Evolutionary conservation across 164 flowering plant genomes (phyloP).

Genomic region (Piper betle): DNA sequence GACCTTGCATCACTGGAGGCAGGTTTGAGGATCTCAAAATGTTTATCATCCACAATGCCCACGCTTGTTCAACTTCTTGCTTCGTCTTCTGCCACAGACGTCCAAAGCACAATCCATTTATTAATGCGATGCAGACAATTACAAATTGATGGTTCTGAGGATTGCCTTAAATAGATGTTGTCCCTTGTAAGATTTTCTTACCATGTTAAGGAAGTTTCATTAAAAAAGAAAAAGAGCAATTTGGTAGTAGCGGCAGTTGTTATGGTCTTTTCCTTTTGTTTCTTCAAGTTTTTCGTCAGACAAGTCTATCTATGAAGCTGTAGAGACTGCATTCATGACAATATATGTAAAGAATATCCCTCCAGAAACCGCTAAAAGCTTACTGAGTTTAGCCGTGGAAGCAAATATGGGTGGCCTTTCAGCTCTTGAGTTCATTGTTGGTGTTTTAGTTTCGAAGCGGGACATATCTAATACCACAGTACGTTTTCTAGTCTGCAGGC

Average conservation of each 20-base stretch:
- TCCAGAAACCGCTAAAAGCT: slow-evolving; percentile 69
- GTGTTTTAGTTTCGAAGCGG: slow-evolving; percentile 73
- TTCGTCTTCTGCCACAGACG: slow-evolving; percentile 89
- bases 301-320: slow-evolving; percentile 90
- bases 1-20: slow-evolving; percentile 95
- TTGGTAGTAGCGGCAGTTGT: background rate
- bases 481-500: slow-evolving; percentile 7
- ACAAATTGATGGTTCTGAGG: slow-evolving; percentile 90
- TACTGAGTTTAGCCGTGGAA: slow-evolving; percentile 64
- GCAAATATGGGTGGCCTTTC: slow-evolving; percentile 94
- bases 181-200: slow-evolving; percentile 53
- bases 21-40: slow-evolving; percentile 75
- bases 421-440: slow-evolving; percentile 65
- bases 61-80: slow-evolving; percentile 95
- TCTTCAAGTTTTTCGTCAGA: slow-evolving; percentile 93
- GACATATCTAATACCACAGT: slow-evolving; percentile 65
- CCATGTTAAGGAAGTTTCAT: background rate
- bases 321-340: slow-evolving; percentile 80
- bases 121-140: slow-evolving; percentile 94
- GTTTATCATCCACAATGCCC: slow-evolving; percentile 70
- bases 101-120: slow-evolving; percentile 79
- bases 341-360: slow-evolving; percentile 65
- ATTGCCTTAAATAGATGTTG: slow-evolving; percentile 85
- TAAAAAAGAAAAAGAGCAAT: background rate
- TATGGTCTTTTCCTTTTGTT: no score